Conservation (phyloP, 192 early-diverging fungal genomes). For the Rhizophagus clarus region DNA sequence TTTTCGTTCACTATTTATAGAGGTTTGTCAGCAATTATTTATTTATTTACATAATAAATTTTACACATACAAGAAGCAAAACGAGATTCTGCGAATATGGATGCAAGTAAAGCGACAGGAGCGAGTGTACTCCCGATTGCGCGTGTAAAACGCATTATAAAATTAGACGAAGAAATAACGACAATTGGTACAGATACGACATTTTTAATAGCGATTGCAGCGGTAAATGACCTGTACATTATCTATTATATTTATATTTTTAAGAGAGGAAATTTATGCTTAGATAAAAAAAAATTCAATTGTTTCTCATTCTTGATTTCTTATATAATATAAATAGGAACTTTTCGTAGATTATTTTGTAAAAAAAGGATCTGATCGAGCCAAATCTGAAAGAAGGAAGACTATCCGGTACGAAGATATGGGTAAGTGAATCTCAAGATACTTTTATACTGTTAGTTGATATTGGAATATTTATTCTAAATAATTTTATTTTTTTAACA, state of each 20-base stretch:
- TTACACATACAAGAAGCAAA: neutral
- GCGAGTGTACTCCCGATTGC: conserved; percentile 61
- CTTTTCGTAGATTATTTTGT: conserved; percentile 70
- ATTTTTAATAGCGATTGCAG: conserved; percentile 65
- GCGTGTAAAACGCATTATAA: conserved; percentile 72
- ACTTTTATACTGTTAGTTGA: neutral
- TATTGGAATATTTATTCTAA: neutral
- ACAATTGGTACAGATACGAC: conserved; percentile 68
- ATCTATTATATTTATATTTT: neutral
- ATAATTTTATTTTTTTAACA: neutral
- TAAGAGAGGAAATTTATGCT: neutral
- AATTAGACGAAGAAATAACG: conserved; percentile 73
- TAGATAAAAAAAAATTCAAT: no score
- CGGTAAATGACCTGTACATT: conserved; percentile 43
- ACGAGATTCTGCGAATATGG: neutral
- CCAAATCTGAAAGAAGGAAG: conserved; percentile 69
- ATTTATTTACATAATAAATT: neutral
- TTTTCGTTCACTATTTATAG: neutral
- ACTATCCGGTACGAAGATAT: conserved; percentile 74
- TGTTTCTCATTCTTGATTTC: neutral
- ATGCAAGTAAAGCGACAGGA: conserved; percentile 44
- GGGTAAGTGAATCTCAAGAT: conserved; percentile 46
- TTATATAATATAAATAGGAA: conserved; percentile 47
- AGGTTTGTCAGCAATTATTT: no score
- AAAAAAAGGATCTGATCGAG: conserved; percentile 60